phyloP scores from a whole-genome alignment of 106 monocot genomes.

The Dendrobium nobile region DNA sequence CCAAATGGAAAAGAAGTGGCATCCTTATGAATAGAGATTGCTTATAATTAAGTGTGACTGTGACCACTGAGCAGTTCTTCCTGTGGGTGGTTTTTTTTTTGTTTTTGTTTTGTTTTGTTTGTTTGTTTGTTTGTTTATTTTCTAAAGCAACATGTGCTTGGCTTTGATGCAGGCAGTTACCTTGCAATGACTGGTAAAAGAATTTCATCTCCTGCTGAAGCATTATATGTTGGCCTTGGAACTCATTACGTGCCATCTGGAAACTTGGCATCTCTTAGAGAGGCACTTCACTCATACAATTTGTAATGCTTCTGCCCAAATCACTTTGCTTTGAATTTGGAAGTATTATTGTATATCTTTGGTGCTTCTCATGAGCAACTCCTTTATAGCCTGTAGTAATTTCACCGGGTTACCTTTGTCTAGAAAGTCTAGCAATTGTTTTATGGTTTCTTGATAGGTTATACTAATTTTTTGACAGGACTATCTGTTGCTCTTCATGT shows the following conservation, averaged over 20 bases:
- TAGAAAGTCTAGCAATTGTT: neutral
- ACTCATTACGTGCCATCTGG: slow-evolving; percentile 80
- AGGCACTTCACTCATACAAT: slow-evolving; percentile 38
- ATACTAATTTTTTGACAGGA: neutral
- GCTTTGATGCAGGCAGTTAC: slow-evolving; percentile 54
- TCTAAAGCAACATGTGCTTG: neutral
- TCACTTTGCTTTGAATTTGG: neutral
- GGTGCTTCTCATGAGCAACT: neutral
- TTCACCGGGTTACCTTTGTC: neutral
- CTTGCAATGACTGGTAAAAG: slow-evolving; percentile 88
- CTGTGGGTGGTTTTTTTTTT: neutral
- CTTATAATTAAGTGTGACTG: neutral
- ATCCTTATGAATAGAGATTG: neutral
- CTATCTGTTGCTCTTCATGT: neutral
- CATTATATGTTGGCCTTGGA: slow-evolving; percentile 80
- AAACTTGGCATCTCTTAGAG: slow-evolving; percentile 60
- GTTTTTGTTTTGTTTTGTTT: too few relatives aligned
- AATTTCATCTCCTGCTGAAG: slow-evolving; percentile 91
- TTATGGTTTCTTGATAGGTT: neutral
- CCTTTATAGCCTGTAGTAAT: neutral
- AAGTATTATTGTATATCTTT: neutral
- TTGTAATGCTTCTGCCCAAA: slow-evolving; percentile 40
- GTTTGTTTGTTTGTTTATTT: neutral
- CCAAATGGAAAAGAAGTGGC: neutral
- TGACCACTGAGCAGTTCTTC: neutral